A percentile compares a stretch with the other conserved stretches of the same genome.
Evolutionary conservation across 495 filamentous ascomycete species (phyloP).

Genomic region (Daldinia loculata): DNA sequence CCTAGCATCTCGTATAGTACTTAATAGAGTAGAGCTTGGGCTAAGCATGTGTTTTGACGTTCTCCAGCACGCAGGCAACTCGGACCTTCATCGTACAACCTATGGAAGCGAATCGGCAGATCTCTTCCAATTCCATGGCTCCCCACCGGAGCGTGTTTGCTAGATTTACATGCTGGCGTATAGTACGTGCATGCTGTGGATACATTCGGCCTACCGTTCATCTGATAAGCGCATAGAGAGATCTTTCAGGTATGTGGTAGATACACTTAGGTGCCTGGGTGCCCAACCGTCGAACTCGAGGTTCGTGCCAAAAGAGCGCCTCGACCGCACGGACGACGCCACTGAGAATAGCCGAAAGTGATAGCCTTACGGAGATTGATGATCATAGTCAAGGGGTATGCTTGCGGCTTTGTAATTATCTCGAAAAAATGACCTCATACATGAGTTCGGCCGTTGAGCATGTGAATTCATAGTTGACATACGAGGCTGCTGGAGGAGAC

Average conservation of each 20-base stretch:
- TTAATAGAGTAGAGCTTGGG: neutral
- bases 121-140: constrained; percentile 1
- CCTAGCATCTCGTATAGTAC: neutral
- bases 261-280: no score
- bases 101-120: neutral
- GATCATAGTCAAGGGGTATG: neutral
- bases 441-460: neutral
- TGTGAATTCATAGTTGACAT: neutral
- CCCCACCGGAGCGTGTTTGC: constrained; percentile 2
- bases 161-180: neutral
- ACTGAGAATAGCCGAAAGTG: neutral
- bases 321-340: constrained; percentile 6
- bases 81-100: neutral
- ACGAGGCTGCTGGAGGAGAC: neutral
- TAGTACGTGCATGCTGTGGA: neutral
- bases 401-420: neutral
- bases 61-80: neutral
- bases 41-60: neutral
- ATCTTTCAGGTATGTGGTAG: neutral
- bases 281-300: neutral
- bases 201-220: constrained; percentile 2
- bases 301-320: neutral
- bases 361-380: constrained; percentile 2
- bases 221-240: neutral
- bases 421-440: neutral